Base-by-base conservation (phyloP, 805 yeast species). In the Ogataea nakhonphanomensis region DNA sequence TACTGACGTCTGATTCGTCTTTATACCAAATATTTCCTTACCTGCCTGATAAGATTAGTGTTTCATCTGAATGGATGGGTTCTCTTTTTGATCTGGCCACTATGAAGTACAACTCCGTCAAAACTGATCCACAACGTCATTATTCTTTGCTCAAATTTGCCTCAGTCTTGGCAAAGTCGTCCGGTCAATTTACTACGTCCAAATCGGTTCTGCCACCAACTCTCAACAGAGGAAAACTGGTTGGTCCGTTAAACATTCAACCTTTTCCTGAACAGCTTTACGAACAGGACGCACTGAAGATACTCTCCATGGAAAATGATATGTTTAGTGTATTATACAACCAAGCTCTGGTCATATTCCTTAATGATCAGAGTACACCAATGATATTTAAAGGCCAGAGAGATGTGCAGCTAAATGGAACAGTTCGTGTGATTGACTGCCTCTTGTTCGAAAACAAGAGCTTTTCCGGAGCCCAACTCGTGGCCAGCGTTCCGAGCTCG, bases 21-120 rank as follows among this genome's bases (percentile, higher is more conserved):
- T 44, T 84, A 1, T 81, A 71, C 51, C 65, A 73, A 1, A 61
- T 84, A 3, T 77, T 73, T 46, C 93, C 93, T n/a, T 81, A 80
- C 55, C 51, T 75, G 14, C 87, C 90, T 0, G 44, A 56, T 1
- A 57, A 65, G 20, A 49, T 78, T 21, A 57, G 68, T 1, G 65
- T 70, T n/a, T 37, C 69, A 1, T 46, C 55, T 25, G 43, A 51
- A 1, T 59, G 64, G 50, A 37, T 66, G 5, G 59, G 60, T 7
- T 37, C 40, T 10, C 34, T 58, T 14, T 59, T 59, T 35, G 61
- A 57, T 30, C 48, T 48, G 29, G 43, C 57, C 7, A 39, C 57
- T 8, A 25, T 57, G 21, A 37, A 47, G 13, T 56, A 50, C 24
- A 47, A 48, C 25, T 35, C 51, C 1, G 58, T 56, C 5, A 55